Conservation (phyloP, 208 protist genomes). For the Leishmania mexicana region DNA sequence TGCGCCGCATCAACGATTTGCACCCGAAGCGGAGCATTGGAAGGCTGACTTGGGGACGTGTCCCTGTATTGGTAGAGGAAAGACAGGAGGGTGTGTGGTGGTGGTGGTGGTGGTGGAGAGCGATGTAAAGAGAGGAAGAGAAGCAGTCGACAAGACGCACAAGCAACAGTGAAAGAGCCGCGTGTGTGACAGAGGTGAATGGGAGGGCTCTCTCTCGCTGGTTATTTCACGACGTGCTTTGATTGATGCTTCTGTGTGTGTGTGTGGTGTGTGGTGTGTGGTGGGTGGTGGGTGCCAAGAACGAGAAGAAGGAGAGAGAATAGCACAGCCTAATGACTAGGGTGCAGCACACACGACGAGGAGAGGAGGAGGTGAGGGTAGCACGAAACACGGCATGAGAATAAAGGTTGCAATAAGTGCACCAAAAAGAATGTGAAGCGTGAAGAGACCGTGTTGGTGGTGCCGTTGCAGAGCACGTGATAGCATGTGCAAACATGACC, state of each 20-base stretch:
- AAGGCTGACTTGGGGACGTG: background rate
- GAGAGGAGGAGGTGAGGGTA: background rate
- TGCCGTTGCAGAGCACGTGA: background rate
- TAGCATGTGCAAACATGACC: background rate
- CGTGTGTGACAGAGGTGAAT: background rate
- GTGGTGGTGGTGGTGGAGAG: too few species aligned
- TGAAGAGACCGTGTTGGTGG: background rate
- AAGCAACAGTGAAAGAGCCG: background rate
- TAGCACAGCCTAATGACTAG: background rate
- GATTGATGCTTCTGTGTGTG: background rate
- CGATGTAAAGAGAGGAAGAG: too few species aligned
- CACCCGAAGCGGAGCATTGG: conserved; percentile 45
- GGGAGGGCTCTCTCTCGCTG: background rate
- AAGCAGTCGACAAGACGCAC: background rate
- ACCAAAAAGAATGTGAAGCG: background rate
- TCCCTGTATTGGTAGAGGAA: background rate
- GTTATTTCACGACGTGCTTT: background rate
- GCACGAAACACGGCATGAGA: too few species aligned
- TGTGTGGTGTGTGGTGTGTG: background rate
- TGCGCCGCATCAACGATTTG: conserved; percentile 43
- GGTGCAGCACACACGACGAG: background rate
- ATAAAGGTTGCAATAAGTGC: background rate
- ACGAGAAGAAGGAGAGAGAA: background rate
- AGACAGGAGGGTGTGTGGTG: background rate
- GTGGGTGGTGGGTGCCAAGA: background rate